Conservation (phyloP, 441 rosid genomes). For the Dalechampia spathulata region DNA sequence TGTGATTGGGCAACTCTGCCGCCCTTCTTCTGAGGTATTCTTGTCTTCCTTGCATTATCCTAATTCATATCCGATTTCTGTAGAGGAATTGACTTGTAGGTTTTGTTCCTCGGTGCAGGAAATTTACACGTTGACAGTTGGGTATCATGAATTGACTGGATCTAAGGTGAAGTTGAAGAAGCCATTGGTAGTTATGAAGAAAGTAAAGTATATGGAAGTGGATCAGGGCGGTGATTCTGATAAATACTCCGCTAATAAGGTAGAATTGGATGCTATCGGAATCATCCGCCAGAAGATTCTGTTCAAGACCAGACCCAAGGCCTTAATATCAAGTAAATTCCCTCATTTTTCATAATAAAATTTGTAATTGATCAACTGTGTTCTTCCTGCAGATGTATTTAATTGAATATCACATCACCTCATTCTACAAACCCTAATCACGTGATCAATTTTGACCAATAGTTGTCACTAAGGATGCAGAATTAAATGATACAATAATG, state of each 20-base stretch:
- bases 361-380: too few relatives aligned
- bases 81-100: neutral
- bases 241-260: slow-evolving; percentile 20
- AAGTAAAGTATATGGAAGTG: slow-evolving; percentile 29
- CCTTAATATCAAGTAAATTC: slow-evolving; percentile 63
- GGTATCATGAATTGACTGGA: slow-evolving; percentile 72
- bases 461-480: too few relatives aligned
- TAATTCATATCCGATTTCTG: too few relatives aligned
- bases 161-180: slow-evolving; percentile 59
- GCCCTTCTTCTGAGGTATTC: slow-evolving; percentile 60
- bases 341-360: neutral
- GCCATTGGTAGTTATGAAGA: slow-evolving; percentile 75
- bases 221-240: slow-evolving; percentile 14
- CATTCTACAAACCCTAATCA: neutral
- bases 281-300: slow-evolving; percentile 59
- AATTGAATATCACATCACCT: too few relatives aligned
- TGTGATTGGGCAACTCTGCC: slow-evolving; percentile 67
- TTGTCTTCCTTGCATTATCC: too few relatives aligned
- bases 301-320: slow-evolving; percentile 76
- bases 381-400: too few relatives aligned
- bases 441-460: too few relatives aligned
- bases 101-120: slow-evolving; percentile 26
- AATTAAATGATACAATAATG: too few relatives aligned
- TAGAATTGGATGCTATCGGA: slow-evolving; percentile 63
- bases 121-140: slow-evolving; percentile 66